phyloP scores from a whole-genome alignment of 2,329 filamentous ascomycete species.

The Beauveria sp. region DNA sequence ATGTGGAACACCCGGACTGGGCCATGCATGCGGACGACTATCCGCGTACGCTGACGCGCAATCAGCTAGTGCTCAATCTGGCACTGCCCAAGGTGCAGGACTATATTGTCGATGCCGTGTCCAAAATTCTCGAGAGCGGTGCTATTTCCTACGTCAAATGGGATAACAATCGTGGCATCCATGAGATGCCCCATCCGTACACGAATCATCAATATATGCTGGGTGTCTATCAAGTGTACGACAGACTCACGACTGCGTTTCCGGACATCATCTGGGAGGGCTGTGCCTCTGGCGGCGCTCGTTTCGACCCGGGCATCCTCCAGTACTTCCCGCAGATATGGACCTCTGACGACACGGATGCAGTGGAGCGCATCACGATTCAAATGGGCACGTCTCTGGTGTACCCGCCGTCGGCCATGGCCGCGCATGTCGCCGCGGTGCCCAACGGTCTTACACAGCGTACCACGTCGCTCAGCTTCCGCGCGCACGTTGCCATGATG shows the following conservation, averaged over 20 bases:
- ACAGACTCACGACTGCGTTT: slow-evolving; percentile 50
- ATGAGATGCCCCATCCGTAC: slow-evolving; percentile 48
- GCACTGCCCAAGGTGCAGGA: slow-evolving; percentile 55
- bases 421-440: slow-evolving; percentile 54
- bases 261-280: slow-evolving; percentile 59
- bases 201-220: slow-evolving; percentile 54
- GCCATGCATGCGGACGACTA: slow-evolving; percentile 50
- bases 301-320: slow-evolving; percentile 56
- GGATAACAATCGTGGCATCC: slow-evolving; percentile 60
- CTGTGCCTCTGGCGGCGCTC: slow-evolving; percentile 56
- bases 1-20: slow-evolving; percentile 57
- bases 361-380: slow-evolving; percentile 51
- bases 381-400: slow-evolving; percentile 57
- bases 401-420: slow-evolving; percentile 57
- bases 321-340: slow-evolving; percentile 60
- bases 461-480: slow-evolving; percentile 49
- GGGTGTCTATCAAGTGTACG: slow-evolving; percentile 55
- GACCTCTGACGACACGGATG: slow-evolving; percentile 60
- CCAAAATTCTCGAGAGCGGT: slow-evolving; percentile 44
- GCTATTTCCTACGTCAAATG: slow-evolving; percentile 57
- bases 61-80: slow-evolving; percentile 55
- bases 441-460: slow-evolving; percentile 52
- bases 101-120: slow-evolving; percentile 49
- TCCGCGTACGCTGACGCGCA: slow-evolving; percentile 45
- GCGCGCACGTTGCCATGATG: slow-evolving; percentile 61